These are phyloP conservation scores for Albatrellus ellisii DNA, from an alignment of 768 basidiomycete genomes.

Conservation along the genomic window DNA sequence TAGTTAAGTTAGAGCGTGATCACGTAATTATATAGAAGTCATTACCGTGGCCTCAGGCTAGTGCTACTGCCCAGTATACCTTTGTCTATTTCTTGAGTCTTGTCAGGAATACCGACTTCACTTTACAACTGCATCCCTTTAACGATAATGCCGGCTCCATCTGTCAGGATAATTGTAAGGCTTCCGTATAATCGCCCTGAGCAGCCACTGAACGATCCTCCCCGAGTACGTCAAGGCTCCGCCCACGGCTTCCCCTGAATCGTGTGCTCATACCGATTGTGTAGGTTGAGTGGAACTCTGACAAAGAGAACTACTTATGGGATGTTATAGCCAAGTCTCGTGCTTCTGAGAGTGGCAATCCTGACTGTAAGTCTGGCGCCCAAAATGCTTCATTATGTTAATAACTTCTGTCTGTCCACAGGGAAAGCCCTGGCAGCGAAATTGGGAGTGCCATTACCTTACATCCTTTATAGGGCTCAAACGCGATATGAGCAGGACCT, in stretches of 20 bases:
- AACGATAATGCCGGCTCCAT: slow-evolving; percentile 6
- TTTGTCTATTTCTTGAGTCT: too few species aligned
- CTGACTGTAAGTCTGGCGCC: slow-evolving; percentile 56
- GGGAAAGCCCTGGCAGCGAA: slow-evolving; percentile 79
- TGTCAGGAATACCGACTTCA: too few species aligned
- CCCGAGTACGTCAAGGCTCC: slow-evolving; percentile 36
- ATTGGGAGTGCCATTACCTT: slow-evolving; percentile 71
- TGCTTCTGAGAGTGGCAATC: slow-evolving; percentile 54
- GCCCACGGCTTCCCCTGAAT: neutral
- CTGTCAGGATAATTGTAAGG: slow-evolving; percentile 52
- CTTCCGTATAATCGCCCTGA: slow-evolving; percentile 72
- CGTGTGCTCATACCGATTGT: slow-evolving; percentile 10
- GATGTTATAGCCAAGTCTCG: slow-evolving; percentile 75
- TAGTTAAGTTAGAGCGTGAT: too few species aligned
- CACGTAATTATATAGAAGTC: too few species aligned
- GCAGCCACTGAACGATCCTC: slow-evolving; percentile 50
- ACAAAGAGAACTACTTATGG: slow-evolving; percentile 81
- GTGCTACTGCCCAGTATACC: too few species aligned
- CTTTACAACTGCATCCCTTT: neutral
- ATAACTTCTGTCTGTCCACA: slow-evolving; percentile 24
- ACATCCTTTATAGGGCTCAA: slow-evolving; percentile 74
- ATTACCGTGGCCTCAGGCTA: too few species aligned
- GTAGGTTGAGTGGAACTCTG: slow-evolving; percentile 75
- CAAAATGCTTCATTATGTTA: too few species aligned
- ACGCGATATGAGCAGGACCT: slow-evolving; percentile 79